Evolutionary conservation across 495 filamentous ascomycete species (phyloP).

Genomic region (Xylaria castorea): DNA sequence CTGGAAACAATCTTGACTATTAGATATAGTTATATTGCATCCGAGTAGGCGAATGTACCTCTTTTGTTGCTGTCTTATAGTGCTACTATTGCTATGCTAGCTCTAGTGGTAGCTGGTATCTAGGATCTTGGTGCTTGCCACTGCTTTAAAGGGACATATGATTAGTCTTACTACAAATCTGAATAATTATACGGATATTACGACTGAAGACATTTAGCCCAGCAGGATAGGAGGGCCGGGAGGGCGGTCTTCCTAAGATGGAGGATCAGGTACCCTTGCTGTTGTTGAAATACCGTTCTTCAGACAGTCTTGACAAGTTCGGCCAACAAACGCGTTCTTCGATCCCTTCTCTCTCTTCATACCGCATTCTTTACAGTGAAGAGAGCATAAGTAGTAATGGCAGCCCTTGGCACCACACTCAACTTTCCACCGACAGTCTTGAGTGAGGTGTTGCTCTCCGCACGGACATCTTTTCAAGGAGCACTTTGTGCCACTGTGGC

Average conservation of each 20-base stretch:
- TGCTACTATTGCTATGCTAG: background rate
- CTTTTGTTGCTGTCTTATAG: background rate
- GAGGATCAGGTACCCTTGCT: background rate
- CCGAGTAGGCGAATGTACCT: background rate
- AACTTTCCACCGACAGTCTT: conserved; percentile 50
- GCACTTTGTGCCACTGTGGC: conserved; percentile 47
- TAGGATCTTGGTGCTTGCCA: background rate
- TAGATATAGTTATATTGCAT: background rate
- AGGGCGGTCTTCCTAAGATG: background rate
- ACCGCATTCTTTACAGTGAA: conserved; percentile 48
- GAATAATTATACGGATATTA: background rate
- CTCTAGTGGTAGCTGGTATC: background rate
- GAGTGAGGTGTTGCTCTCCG: conserved; percentile 45
- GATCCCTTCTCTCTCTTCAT: conserved; percentile 38
- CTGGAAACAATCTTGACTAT: background rate
- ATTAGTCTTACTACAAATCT: background rate
- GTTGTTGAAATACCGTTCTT: conserved; percentile 32
- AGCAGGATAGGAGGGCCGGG: background rate
- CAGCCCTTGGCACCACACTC: conserved; percentile 42
- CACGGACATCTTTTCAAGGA: conserved; percentile 41
- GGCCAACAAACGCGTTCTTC: conserved; percentile 38
- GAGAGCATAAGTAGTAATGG: conserved; percentile 41
- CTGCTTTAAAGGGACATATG: background rate
- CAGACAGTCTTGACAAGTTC: conserved; percentile 42
- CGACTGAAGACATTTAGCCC: background rate